A percentile compares a stretch with the other conserved stretches of the same genome.
These are phyloP conservation scores for Loxodes magnus DNA, from an alignment of 73 alveolate species.

Conservation along the genomic window DNA sequence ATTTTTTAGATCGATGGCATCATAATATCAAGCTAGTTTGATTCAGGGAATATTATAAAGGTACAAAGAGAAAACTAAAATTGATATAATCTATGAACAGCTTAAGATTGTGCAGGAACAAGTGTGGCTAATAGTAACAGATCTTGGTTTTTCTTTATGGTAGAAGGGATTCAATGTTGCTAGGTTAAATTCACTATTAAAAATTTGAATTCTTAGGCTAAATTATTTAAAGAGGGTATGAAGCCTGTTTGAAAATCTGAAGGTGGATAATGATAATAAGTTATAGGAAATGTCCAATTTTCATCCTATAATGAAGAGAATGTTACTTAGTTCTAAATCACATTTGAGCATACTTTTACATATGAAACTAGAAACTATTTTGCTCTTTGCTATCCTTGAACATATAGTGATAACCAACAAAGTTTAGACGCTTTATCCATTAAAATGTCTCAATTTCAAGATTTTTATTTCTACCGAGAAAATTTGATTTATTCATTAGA, in stretches of 20 bases:
- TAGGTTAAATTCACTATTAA: conserved; percentile 22
- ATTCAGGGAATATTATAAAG: conserved; percentile 4
- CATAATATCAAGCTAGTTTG: conserved; percentile 3
- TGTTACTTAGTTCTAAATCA: conserved; percentile 19
- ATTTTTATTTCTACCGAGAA: conserved; percentile 42
- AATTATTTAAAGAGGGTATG: conserved; percentile 9
- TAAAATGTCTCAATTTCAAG: not conserved
- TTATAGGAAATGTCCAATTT: conserved; percentile 3
- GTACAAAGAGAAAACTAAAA: not conserved
- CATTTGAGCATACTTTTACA: conserved; percentile 29
- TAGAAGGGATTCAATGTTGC: conserved; percentile 27
- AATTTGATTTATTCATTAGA: conserved; percentile 23
- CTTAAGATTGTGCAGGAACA: not conserved
- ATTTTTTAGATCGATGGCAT: not conserved
- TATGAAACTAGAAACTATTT: conserved; percentile 21
- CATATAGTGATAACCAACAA: conserved; percentile 28
- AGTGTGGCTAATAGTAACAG: not conserved
- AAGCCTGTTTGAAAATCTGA: conserved; percentile 9
- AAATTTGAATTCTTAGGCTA: conserved; percentile 24
- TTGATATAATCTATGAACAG: not conserved
- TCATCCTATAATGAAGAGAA: conserved; percentile 6
- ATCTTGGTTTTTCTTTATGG: conserved; percentile 56
- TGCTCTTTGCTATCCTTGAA: conserved; percentile 54
- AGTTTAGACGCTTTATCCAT: conserved; percentile 6
- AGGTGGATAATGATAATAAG: conserved; percentile 19